Base-by-base conservation (phyloP, 345 rosid genomes). In the Trapa incisa region DNA sequence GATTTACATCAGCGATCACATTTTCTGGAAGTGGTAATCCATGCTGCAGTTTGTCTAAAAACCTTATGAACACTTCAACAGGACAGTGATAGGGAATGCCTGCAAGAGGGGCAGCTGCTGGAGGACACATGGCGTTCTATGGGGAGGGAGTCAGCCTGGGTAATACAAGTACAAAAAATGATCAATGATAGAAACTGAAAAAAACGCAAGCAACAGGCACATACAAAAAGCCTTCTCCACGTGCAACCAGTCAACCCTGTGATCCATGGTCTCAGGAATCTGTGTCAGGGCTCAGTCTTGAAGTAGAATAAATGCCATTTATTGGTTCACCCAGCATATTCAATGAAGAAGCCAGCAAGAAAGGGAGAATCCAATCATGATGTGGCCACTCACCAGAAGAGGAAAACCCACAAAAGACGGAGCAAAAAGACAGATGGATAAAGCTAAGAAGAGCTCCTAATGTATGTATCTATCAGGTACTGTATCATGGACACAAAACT, bases 51-150 rank as follows among this genome's bases (percentile, higher is more conserved):
- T 11, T 10, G 60, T 45, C 1, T 58, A 72, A 65, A 2, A 0
- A 39, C 22, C 0, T 0, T 43, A 72, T 54, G 5, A 3, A 17
- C 47, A 37, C 70, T 56, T 66, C 62, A 22, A 22, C 29, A 22
- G 29, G 29, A 22, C 29, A 22, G 29, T 22, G 29, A 22, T 22
- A 22, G 29, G 29, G 29, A 22, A 22, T 22, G 29, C 37, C 66
- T 29, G 42, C 37, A 16, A 47, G 36, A 43, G 37, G 70, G 56
- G 41, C 58, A 72, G 32, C 60, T 12, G 70, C 61, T 15, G 14
- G 61, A 42, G 66, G 74, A 66, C 48, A 37, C 74, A 72, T 72
- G 36, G 58, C 42, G 64, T 43, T 15, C 45, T 14, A 22, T 16
- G 33, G 33, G 33, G 17, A 32, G 63, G 37, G 63, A 2, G 32